A percentile compares a stretch with the other conserved stretches of the same genome.
phyloP scores from a whole-genome alignment of 305 asterid species.

The Solanum hybrid region DNA sequence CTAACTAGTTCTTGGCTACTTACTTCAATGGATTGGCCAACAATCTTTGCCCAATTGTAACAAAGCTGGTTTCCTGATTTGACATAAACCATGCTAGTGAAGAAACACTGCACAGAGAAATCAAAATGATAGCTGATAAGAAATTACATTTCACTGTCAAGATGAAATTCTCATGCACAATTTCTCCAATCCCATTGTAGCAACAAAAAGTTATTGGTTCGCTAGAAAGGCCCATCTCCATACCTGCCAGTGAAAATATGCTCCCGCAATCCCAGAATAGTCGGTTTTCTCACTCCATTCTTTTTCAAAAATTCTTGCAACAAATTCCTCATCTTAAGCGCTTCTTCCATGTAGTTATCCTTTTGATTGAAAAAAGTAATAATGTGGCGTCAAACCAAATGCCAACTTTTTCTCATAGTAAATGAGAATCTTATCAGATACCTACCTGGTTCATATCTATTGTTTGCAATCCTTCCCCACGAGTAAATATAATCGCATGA shows the following conservation, averaged over 20 bases:
- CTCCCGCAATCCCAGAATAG: constrained; percentile 95
- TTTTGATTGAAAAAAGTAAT: constrained; percentile 21
- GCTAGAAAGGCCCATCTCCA: neutral
- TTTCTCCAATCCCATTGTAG: neutral
- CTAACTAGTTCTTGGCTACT: constrained; percentile 19
- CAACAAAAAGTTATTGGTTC: neutral
- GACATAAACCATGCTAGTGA: constrained; percentile 99
- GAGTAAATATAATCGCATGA: constrained; percentile 95
- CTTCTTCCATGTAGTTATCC: constrained; percentile 99
- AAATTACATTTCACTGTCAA: neutral
- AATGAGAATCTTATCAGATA: constrained; percentile 9
- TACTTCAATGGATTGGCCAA: constrained; percentile 96
- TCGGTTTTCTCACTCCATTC: constrained; percentile 88
- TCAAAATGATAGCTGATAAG: neutral
- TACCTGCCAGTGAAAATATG: constrained; percentile 98
- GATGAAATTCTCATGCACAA: neutral
- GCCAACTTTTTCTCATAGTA: neutral
- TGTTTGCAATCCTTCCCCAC: constrained; percentile 98
- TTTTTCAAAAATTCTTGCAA: constrained; percentile 82
- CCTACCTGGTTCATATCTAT: constrained; percentile 99
- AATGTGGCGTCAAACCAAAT: constrained; percentile 3
- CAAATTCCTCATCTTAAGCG: constrained; percentile 91
- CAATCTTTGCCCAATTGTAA: constrained; percentile 94
- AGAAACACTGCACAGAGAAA: constrained; percentile 67
- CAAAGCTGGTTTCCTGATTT: constrained; percentile 88